Conservation (phyloP, 2,329 filamentous ascomycete species). For the Botrytis sinoallii region DNA sequence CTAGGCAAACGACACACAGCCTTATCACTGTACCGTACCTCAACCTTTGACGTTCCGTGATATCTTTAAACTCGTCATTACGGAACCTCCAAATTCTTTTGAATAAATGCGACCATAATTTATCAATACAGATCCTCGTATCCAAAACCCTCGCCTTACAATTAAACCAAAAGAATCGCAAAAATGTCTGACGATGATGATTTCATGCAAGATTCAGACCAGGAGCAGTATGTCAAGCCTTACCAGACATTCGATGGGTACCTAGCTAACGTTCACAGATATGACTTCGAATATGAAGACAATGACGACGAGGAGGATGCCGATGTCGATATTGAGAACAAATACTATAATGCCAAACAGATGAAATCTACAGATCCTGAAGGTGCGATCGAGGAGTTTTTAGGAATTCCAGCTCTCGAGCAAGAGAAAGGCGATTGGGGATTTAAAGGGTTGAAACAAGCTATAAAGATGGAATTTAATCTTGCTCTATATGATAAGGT, state of each 20-base stretch:
- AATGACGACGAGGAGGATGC: conserved; percentile 80
- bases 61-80: neutral
- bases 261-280: conserved; percentile 49
- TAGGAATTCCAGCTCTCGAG: conserved; percentile 82
- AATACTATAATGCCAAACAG: conserved; percentile 99
- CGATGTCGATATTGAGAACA: conserved; percentile 96
- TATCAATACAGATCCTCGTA: neutral
- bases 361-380: conserved; percentile 83
- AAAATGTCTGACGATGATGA: conserved; percentile 64
- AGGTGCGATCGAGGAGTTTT: conserved; percentile 86
- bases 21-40: conserved; percentile 17
- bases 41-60: neutral
- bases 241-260: conserved; percentile 10
- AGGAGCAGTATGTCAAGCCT: conserved; percentile 65
- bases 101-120: neutral
- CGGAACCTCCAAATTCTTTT: neutral
- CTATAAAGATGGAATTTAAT: conserved; percentile 95
- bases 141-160: neutral
- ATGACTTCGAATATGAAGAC: conserved; percentile 97
- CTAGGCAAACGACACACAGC: conserved; percentile 17
- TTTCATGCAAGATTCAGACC: conserved; percentile 90
- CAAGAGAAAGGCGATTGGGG: conserved; percentile 96
- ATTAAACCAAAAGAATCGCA: conserved; percentile 11
- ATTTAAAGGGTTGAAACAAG: conserved; percentile 96
- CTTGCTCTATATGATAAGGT: conserved; percentile 85